Evolutionary conservation across 192 early-diverging fungal species (phyloP).

Genomic region (Thoreauomyces humboldtii): DNA sequence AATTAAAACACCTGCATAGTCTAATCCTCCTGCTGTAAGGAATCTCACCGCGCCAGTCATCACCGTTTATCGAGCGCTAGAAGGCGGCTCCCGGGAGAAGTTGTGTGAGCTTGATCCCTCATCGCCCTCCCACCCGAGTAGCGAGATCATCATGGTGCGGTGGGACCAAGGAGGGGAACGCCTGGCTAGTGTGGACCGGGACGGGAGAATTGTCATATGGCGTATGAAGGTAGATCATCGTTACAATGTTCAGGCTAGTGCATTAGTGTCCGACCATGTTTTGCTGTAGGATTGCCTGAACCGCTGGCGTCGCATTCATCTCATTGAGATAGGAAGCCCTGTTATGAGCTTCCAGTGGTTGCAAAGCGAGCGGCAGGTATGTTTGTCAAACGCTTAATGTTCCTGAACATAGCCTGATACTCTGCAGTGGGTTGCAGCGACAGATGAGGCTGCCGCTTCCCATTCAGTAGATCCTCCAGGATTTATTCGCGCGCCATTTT

Average conservation of each 20-base stretch:
- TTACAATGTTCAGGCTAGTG: neutral
- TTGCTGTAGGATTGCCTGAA: neutral
- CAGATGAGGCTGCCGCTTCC: neutral
- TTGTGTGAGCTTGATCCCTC: neutral
- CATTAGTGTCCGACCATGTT: neutral
- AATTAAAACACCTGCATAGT: neutral
- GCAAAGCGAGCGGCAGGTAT: neutral
- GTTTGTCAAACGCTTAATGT: neutral
- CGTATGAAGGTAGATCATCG: constrained; percentile 2
- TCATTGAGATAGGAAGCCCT: neutral
- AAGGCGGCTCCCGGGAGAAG: neutral
- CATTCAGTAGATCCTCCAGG: neutral
- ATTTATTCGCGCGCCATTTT: neutral
- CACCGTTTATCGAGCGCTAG: no score
- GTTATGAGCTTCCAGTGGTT: neutral
- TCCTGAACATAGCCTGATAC: neutral
- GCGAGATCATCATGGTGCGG: neutral
- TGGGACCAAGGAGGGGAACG: constrained; percentile 1
- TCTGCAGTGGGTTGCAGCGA: neutral
- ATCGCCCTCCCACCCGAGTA: neutral
- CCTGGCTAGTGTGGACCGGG: constrained; percentile 3
- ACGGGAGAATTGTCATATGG: neutral
- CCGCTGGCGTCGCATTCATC: neutral
- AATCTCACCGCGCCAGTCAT: neutral
- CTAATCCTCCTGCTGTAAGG: neutral